These are phyloP conservation scores for Colletotrichum cuscutae DNA, from an alignment of 2,329 filamentous ascomycete species.

Conservation along the genomic window DNA sequence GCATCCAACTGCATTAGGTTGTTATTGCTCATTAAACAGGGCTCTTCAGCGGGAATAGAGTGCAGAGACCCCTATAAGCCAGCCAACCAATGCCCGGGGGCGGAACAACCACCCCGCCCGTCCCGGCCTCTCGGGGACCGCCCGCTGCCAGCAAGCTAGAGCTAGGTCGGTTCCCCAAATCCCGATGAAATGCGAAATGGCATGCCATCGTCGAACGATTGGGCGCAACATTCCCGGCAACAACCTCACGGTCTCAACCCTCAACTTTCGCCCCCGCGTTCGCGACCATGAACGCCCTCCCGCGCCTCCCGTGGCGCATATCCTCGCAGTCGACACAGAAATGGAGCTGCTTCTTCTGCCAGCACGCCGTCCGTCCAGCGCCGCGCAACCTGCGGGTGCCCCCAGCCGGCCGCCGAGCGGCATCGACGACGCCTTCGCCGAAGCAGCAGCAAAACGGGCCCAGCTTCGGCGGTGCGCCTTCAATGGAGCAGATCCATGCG, in stretches of 20 bases:
- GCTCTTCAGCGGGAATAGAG: slow-evolving; percentile 7
- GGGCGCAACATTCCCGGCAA: background rate
- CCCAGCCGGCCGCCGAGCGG: slow-evolving; percentile 41
- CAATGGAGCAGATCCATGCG: slow-evolving; percentile 72
- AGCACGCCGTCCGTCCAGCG: slow-evolving; percentile 43
- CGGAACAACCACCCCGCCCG: slow-evolving; percentile 29
- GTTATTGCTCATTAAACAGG: background rate
- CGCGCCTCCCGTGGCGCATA: slow-evolving; percentile 48
- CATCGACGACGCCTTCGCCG: slow-evolving; percentile 42
- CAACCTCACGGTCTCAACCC: background rate
- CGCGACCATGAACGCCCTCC: slow-evolving; percentile 51
- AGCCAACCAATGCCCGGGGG: background rate
- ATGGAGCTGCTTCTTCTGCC: slow-evolving; percentile 53
- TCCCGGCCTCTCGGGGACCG: slow-evolving; percentile 8
- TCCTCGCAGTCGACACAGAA: slow-evolving; percentile 39
- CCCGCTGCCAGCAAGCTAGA: background rate
- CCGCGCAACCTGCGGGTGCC: slow-evolving; percentile 34
- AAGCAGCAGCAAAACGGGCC: slow-evolving; percentile 39
- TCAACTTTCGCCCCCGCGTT: background rate
- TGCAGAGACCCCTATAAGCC: slow-evolving; percentile 4
- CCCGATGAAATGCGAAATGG: slow-evolving; percentile 19
- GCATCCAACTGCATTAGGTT: background rate
- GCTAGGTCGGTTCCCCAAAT: slow-evolving; percentile 3
- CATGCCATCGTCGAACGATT: slow-evolving; percentile 6
- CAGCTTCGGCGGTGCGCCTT: slow-evolving; percentile 38